These are phyloP conservation scores for Neurospora sp. DNA, from an alignment of 495 filamentous ascomycete genomes.

Conservation along the genomic window DNA sequence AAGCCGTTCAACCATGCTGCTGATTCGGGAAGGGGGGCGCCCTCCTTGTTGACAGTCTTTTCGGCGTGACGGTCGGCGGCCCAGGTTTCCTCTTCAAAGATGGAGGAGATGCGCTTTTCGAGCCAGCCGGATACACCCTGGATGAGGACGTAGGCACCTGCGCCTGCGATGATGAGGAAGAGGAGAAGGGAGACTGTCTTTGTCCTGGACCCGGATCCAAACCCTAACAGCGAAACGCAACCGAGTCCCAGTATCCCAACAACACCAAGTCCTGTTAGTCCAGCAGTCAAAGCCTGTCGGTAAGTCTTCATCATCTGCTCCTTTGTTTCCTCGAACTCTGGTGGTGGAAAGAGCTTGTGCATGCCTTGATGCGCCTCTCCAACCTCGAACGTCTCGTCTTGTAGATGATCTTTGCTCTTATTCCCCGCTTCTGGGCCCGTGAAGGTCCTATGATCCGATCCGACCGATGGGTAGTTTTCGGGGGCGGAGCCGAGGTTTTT, in stretches of 20 bases:
- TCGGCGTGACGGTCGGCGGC: conserved; percentile 43
- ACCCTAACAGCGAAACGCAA: neutral
- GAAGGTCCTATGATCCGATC: conserved; percentile 27
- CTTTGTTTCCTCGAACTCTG: conserved; percentile 40
- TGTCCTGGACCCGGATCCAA: neutral
- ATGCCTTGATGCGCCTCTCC: conserved; percentile 40
- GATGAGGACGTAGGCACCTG: conserved; percentile 26
- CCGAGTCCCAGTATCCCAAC: neutral
- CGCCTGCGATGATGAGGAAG: conserved; percentile 14
- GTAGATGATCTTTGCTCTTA: conserved; percentile 37
- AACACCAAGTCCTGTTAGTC: neutral
- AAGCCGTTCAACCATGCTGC: conserved; percentile 58
- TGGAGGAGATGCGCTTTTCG: conserved; percentile 36
- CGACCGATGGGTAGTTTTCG: conserved; percentile 42
- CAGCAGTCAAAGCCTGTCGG: conserved; percentile 22
- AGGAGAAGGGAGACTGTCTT: conserved; percentile 5
- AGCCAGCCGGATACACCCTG: conserved; percentile 43
- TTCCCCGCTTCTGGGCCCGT: conserved; percentile 38
- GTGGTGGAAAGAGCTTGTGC: conserved; percentile 53
- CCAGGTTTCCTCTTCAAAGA: conserved; percentile 57
- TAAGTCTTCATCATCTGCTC: conserved; percentile 39
- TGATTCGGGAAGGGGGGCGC: conserved; percentile 45
- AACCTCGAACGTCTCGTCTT: conserved; percentile 35
- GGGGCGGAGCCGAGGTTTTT: conserved; percentile 45
- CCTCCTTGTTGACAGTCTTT: conserved; percentile 20